phyloP scores from a whole-genome alignment of 306 rosid genomes.

The Glycyrrhiza uralensis region DNA sequence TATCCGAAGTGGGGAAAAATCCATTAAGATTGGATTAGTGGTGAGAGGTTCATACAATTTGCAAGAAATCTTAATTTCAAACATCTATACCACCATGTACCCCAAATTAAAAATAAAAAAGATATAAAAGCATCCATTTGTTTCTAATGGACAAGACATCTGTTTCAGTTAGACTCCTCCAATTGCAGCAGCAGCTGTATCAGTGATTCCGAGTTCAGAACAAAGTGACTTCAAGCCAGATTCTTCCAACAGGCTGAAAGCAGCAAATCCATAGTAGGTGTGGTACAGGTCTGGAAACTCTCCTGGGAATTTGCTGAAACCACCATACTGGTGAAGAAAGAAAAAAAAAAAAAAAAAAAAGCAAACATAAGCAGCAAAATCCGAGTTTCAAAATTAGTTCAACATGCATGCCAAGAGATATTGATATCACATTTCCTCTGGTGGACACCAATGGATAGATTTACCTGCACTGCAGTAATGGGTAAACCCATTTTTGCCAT shows the following conservation, averaged over 20 bases:
- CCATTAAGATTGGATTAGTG: neutral
- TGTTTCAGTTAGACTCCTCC: slow-evolving; percentile 37
- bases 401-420: neutral
- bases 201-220: slow-evolving; percentile 64
- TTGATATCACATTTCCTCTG: neutral
- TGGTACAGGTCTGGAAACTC: slow-evolving; percentile 74
- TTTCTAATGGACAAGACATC: neutral
- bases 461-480: too few species aligned
- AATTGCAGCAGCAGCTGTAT: slow-evolving; percentile 52
- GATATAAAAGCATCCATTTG: neutral
- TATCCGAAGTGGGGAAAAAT: neutral
- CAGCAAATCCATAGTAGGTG: slow-evolving; percentile 75
- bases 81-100: neutral
- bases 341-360: too few species aligned
- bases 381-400: slow-evolving; percentile 18
- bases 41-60: neutral
- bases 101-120: neutral
- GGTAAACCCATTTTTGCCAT: too few species aligned
- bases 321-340: slow-evolving; percentile 80
- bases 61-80: neutral
- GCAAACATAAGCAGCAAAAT: slow-evolving; percentile 22
- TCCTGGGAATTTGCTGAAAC: slow-evolving; percentile 81
- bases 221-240: slow-evolving; percentile 57
- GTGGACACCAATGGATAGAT: too few species aligned
- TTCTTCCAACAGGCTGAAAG: slow-evolving; percentile 85